Percentiles rank a stretch among this genome's conserved stretches.
phyloP scores from a whole-genome alignment of 371 early-diverging fungal genomes.

The Batkoa obscura region DNA sequence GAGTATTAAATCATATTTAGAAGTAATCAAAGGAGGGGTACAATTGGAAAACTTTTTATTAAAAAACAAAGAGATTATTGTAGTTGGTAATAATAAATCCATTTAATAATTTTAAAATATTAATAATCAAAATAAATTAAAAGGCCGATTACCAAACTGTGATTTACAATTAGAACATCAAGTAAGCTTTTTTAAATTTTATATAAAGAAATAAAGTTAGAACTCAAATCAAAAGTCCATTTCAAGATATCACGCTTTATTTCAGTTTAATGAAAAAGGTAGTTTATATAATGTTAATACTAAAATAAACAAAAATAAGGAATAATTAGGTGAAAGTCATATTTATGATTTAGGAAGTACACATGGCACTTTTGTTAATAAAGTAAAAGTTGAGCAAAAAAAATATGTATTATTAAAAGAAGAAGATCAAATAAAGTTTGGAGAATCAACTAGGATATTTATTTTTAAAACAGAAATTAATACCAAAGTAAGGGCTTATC shows the following conservation, averaged over 20 bases:
- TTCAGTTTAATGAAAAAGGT: slow-evolving; percentile 3
- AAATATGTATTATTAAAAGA: background rate
- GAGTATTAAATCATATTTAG: too few species aligned
- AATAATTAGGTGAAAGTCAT: background rate
- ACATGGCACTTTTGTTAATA: slow-evolving; percentile 4
- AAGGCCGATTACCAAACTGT: slow-evolving; percentile 3
- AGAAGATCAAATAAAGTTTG: slow-evolving; percentile 2
- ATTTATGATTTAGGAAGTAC: background rate
- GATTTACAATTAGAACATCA: slow-evolving; percentile 3
- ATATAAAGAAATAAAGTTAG: too few species aligned
- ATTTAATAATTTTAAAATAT: too few species aligned
- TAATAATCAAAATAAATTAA: too few species aligned
- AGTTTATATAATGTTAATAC: background rate
- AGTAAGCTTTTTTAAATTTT: background rate
- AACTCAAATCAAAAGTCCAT: background rate
- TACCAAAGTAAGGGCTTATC: too few species aligned
- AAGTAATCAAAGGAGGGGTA: too few species aligned
- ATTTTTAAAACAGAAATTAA: too few species aligned
- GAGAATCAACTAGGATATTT: background rate
- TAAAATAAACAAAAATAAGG: background rate
- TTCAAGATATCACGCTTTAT: background rate
- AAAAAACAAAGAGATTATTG: too few species aligned
- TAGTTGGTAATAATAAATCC: too few species aligned
- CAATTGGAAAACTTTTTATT: too few species aligned
- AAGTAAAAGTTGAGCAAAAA: background rate